Base-by-base conservation (phyloP, 2,329 filamentous ascomycete genomes). In the Clarireedia sp. region DNA sequence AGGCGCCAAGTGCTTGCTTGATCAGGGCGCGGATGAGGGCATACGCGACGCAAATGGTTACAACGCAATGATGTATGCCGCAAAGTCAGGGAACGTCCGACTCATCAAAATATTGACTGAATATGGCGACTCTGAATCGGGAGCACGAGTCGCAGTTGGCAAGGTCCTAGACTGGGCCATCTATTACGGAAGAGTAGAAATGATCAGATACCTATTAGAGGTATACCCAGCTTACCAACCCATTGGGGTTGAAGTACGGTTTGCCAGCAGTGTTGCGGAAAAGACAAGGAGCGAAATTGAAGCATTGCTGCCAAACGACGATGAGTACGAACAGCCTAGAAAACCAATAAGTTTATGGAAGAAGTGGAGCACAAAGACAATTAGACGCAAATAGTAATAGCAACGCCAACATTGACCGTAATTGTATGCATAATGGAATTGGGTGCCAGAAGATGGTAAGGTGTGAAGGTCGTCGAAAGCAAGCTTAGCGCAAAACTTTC, bases 301-400 rank as follows among this genome's bases (percentile, higher is more conserved):
- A 17, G 26, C 12, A 36, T 50, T 33, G 23, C 38, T 54, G 8
- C 38, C 52, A 17, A 50, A 54, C 19, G n/a, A 17, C 26, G 23
- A 50, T 14, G 19, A 26, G 16, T 14, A 38, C 24, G n/a, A 33
- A 12, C 16, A 17, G 4, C 3, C 46, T 24, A 29, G 17, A 14
- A 54, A 54, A 43, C 46, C 46, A 23, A 24, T 26, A n/a, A 50
- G 37, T 16, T 44, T 54, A 26, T 54, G 52, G 52, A 48, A 54
- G 12, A 40, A 40, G 26, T 33, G 14, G 41, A 43, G 41, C 24
- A 48, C 24, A 36, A 54, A 41, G 29, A 50, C 17, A 43, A 54
- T n/a, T 2, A 38, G 36, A 33, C 48, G 33, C 14, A 44, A 8
- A 21, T 50, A 26, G 17, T 33, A 33, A 33, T 33, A 33, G 8